Conservation (phyloP, 768 basidiomycete species). For the Agaricus sinodeliciosus region DNA sequence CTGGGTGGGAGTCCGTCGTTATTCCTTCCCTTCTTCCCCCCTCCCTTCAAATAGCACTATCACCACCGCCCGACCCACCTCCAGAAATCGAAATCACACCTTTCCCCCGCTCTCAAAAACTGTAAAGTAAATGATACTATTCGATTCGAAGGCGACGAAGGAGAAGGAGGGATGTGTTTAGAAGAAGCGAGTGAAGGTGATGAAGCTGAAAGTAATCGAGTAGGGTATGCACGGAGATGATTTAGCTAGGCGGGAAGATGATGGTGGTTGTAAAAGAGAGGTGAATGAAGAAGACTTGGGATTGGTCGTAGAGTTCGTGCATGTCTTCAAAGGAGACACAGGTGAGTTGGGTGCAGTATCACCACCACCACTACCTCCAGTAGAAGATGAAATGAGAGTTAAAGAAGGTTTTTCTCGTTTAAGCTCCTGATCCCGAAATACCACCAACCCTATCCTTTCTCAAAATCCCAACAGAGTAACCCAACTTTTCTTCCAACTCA, state of each 20-base stretch:
- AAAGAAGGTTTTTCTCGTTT: background rate
- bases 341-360: constrained; percentile 6
- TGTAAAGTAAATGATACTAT: constrained; percentile 24
- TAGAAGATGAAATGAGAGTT: background rate
- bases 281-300: background rate
- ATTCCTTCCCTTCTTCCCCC: constrained; percentile 30
- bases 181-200: background rate
- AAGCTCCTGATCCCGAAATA: background rate
- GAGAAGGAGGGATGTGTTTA: background rate
- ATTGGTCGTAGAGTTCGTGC: background rate
- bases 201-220: too few species aligned
- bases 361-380: background rate
- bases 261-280: background rate
- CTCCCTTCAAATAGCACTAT: background rate
- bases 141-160: background rate
- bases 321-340: background rate
- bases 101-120: constrained; percentile 25
- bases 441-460: background rate
- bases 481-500: constrained; percentile 1
- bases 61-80: background rate
- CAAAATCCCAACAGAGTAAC: background rate
- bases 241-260: background rate
- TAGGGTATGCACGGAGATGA: background rate
- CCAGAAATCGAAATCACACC: constrained; percentile 32
- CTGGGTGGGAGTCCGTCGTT: constrained; percentile 40